Evolutionary conservation across 2,329 filamentous ascomycete species (phyloP).

Genomic region (Blumeria hordei): DNA sequence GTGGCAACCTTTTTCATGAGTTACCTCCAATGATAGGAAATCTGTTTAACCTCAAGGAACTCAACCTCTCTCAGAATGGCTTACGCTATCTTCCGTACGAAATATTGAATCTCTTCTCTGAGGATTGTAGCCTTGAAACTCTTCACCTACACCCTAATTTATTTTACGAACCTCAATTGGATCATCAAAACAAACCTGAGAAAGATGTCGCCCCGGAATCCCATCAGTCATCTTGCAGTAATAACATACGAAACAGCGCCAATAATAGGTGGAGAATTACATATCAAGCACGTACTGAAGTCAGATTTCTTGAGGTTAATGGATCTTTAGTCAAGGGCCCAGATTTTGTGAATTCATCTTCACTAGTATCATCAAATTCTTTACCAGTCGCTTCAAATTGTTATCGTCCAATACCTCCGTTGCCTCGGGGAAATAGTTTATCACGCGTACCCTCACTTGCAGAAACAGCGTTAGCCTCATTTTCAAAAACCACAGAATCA

Average conservation of each 20-base stretch:
- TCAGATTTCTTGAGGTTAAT: conserved; percentile 11
- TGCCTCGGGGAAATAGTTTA: conserved; percentile 3
- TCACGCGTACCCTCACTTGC: conserved; percentile 13
- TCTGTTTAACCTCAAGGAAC: conserved; percentile 30
- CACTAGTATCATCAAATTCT: neutral
- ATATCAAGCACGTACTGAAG: conserved; percentile 11
- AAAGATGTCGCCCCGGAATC: neutral
- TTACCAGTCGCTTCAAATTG: conserved; percentile 6
- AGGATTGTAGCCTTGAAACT: conserved; percentile 21
- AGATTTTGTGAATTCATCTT: conserved; percentile 4
- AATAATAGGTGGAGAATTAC: conserved; percentile 8
- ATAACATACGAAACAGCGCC: neutral
- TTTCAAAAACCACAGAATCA: conserved; percentile 4
- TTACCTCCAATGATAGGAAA: conserved; percentile 34
- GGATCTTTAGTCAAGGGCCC: conserved; percentile 12
- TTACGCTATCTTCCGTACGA: conserved; percentile 37
- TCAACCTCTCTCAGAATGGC: conserved; percentile 42
- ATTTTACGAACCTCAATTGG: conserved; percentile 22
- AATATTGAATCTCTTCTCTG: conserved; percentile 29
- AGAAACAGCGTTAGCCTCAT: conserved; percentile 12
- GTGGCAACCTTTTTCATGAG: conserved; percentile 35
- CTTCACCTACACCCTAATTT: conserved; percentile 39
- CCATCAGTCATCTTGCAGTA: neutral
- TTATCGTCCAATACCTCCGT: conserved; percentile 7
- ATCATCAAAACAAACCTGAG: conserved; percentile 1